Conservation (phyloP, 129 eudicot genomes). For the Scalesia atractyloides region DNA sequence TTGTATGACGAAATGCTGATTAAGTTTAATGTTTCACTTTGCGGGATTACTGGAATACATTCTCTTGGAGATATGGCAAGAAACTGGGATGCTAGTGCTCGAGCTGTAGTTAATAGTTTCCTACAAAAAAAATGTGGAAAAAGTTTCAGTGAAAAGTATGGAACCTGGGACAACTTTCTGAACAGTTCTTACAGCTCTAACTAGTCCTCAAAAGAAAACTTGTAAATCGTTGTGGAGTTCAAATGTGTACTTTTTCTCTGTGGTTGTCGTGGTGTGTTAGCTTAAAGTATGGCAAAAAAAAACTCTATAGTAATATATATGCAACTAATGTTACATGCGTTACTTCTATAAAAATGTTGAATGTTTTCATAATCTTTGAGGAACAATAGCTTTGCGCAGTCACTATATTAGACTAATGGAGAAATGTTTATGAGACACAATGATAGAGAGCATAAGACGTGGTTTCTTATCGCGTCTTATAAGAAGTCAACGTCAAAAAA, state of each 20-base stretch:
- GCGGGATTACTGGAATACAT: conserved; percentile 17
- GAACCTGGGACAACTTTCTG: conserved; percentile 21
- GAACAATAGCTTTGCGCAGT: not conserved
- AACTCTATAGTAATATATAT: not conserved
- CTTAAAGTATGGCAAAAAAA: conserved; percentile 1
- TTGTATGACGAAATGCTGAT: conserved; percentile 24
- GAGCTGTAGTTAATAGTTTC: conserved; percentile 22
- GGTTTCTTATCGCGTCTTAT: too few species aligned
- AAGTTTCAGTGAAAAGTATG: conserved; percentile 10
- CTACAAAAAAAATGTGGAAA: conserved; percentile 24
- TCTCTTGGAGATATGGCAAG: conserved; percentile 40
- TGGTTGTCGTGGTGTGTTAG: conserved; percentile 11
- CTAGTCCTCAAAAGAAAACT: not conserved
- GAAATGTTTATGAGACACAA: too few species aligned
- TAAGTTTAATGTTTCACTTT: conserved; percentile 18
- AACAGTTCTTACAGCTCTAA: not conserved
- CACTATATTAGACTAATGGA: too few species aligned
- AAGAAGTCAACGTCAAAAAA: too few species aligned
- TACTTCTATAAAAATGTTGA: not conserved
- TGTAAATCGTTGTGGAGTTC: conserved; percentile 18
- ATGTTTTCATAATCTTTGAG: not conserved
- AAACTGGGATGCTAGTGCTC: conserved; percentile 42
- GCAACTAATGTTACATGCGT: not conserved
- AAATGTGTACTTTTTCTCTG: not conserved
- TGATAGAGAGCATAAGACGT: too few species aligned